A percentile compares a stretch with the other conserved stretches of the same genome.
These are phyloP conservation scores for Mycosphaerella sp. DNA, from an alignment of 2,329 filamentous ascomycete species.

Conservation along the genomic window DNA sequence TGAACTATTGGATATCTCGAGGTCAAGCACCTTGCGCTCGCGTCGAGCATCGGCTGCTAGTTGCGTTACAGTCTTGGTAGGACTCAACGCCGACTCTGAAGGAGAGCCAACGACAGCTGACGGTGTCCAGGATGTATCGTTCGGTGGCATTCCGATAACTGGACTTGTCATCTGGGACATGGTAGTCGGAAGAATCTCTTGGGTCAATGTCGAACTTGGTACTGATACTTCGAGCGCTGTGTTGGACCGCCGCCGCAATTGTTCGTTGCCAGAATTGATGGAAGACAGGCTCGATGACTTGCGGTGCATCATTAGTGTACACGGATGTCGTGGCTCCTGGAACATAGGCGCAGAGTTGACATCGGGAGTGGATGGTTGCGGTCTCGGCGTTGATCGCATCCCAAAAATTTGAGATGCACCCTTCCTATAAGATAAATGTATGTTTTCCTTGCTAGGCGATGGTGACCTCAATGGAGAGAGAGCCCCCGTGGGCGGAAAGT, in stretches of 20 bases:
- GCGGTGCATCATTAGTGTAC: constrained; percentile 19
- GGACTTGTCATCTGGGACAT: constrained; percentile 17
- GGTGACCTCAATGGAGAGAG: constrained; percentile 32
- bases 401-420: constrained; percentile 45
- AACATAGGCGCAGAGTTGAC: not conserved
- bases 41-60: constrained; percentile 80
- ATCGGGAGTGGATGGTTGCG: constrained; percentile 10
- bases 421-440: constrained; percentile 46
- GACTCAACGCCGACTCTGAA: constrained; percentile 29
- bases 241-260: constrained; percentile 29
- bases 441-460: constrained; percentile 44
- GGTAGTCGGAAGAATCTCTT: constrained; percentile 13
- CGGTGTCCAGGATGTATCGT: constrained; percentile 27
- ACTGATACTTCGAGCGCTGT: constrained; percentile 22
- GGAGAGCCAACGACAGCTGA: constrained; percentile 11
- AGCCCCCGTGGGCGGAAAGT: constrained; percentile 27
- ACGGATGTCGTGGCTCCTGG: constrained; percentile 14
- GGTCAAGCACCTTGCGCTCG: constrained; percentile 89
- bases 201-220: constrained; percentile 19
- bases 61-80: constrained; percentile 55
- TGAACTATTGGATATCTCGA: constrained; percentile 95
- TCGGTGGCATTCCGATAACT: constrained; percentile 20
- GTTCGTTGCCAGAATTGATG: constrained; percentile 37
- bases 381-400: constrained; percentile 21
- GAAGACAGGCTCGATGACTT: constrained; percentile 41